phyloP scores from a whole-genome alignment of 2,329 filamentous ascomycete genomes.

The Torrubiella hemipterigena region DNA sequence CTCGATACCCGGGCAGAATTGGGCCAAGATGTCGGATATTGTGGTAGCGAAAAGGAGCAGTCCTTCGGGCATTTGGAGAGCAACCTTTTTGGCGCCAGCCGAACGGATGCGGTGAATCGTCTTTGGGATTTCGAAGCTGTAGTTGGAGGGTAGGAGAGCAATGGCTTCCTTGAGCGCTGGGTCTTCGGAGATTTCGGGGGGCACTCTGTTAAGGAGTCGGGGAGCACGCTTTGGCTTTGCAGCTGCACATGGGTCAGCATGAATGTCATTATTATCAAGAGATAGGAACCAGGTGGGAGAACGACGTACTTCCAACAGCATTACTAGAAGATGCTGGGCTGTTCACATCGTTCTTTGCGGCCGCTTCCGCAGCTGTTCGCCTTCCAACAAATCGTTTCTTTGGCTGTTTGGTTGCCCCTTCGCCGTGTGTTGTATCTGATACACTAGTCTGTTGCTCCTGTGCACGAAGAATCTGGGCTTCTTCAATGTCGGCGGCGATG shows the following conservation, averaged over 20 bases:
- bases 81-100: slow-evolving; percentile 67
- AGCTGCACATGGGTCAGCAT: slow-evolving; percentile 31
- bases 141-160: slow-evolving; percentile 80
- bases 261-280: neutral
- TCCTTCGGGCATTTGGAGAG: slow-evolving; percentile 95
- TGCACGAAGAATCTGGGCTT: slow-evolving; percentile 24
- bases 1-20: slow-evolving; percentile 84
- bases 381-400: slow-evolving; percentile 89
- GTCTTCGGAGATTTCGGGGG: slow-evolving; percentile 75
- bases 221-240: slow-evolving; percentile 60
- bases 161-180: slow-evolving; percentile 79
- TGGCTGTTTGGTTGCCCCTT: slow-evolving; percentile 53
- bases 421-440: slow-evolving; percentile 11
- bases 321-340: slow-evolving; percentile 14
- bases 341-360: slow-evolving; percentile 25
- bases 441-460: slow-evolving; percentile 15
- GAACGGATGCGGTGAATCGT: slow-evolving; percentile 89
- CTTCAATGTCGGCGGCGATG: slow-evolving; percentile 54
- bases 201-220: slow-evolving; percentile 82
- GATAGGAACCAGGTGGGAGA: slow-evolving; percentile 1
- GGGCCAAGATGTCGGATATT: slow-evolving; percentile 88
- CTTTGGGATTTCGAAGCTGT: slow-evolving; percentile 97
- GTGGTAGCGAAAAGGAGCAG: slow-evolving; percentile 92
- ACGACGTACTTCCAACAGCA: slow-evolving; percentile 37
- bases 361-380: slow-evolving; percentile 53